A percentile compares a stretch with the other conserved stretches of the same genome.
Evolutionary conservation across 2,329 filamentous ascomycete species (phyloP).

Genomic region (Aspergillus aculeatus): DNA sequence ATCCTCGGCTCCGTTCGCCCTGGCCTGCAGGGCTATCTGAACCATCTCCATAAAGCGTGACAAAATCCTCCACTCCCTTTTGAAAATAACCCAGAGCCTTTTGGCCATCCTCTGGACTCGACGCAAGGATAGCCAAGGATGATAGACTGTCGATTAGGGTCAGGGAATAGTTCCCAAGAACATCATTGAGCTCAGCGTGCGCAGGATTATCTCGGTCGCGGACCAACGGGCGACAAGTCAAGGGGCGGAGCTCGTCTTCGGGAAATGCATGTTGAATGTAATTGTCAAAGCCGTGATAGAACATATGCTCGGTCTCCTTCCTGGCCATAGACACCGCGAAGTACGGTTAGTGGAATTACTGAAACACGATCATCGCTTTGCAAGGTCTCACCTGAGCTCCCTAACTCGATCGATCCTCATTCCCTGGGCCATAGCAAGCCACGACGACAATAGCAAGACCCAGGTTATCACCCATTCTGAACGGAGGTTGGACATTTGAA

Average conservation of each 20-base stretch:
- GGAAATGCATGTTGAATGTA: conserved; percentile 94
- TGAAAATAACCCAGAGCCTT: conserved; percentile 75
- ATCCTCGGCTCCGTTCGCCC: conserved; percentile 73
- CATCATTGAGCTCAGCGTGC: conserved; percentile 88
- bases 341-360: neutral
- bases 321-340: conserved; percentile 20
- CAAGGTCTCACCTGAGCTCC: conserved; percentile 34
- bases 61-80: conserved; percentile 70
- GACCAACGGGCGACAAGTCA: conserved; percentile 79
- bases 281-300: conserved; percentile 94
- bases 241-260: conserved; percentile 87
- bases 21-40: conserved; percentile 64
- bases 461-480: conserved; percentile 35
- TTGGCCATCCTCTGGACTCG: conserved; percentile 53
- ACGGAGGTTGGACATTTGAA: conserved; percentile 35
- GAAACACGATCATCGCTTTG: neutral
- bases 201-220: conserved; percentile 76
- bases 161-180: conserved; percentile 93
- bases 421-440: conserved; percentile 33
- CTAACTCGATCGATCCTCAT: conserved; percentile 38
- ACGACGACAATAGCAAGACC: conserved; percentile 36
- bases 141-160: conserved; percentile 94
- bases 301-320: conserved; percentile 65
- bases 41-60: conserved; percentile 84
- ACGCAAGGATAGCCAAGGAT: conserved; percentile 88